These are phyloP conservation scores for Penicillium verrucosum DNA, from an alignment of 2,329 filamentous ascomycete genomes.

Conservation along the genomic window DNA sequence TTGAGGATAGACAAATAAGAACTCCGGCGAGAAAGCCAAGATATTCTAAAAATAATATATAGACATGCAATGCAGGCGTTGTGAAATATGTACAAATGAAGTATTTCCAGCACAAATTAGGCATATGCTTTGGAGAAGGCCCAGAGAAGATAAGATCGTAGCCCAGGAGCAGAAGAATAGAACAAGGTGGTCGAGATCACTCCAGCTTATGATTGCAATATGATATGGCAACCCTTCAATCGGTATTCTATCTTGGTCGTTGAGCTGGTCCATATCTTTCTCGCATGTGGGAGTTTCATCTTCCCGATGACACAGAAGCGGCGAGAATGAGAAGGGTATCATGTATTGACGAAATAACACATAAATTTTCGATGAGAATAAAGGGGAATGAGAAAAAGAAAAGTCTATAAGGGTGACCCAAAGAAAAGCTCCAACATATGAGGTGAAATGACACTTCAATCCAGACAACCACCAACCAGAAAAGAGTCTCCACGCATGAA, in stretches of 20 bases:
- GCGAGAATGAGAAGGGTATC: not conserved
- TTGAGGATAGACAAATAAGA: not conserved
- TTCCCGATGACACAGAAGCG: not conserved
- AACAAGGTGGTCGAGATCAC: not conserved
- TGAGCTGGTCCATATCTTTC: not conserved
- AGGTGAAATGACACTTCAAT: slow-evolving; percentile 1
- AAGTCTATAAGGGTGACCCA: slow-evolving; percentile 17
- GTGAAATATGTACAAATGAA: not conserved
- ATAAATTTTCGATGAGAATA: not conserved
- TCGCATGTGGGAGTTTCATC: not conserved
- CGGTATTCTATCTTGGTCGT: not conserved
- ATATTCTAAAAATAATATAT: not conserved
- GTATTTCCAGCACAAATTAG: not conserved
- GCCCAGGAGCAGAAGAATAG: not conserved
- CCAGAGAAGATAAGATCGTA: not conserved
- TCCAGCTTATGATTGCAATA: not conserved
- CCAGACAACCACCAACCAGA: slow-evolving; percentile 3
- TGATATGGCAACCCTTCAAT: not conserved
- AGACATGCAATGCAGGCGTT: not conserved
- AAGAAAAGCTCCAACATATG: slow-evolving; percentile 7
- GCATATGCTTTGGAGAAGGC: not conserved
- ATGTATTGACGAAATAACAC: not conserved
- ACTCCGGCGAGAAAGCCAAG: not conserved
- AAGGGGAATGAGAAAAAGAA: slow-evolving; percentile 1
- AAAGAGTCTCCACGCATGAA: not conserved